phyloP scores from a whole-genome alignment of 306 rosid genomes.

The Mucuna pruriens region DNA sequence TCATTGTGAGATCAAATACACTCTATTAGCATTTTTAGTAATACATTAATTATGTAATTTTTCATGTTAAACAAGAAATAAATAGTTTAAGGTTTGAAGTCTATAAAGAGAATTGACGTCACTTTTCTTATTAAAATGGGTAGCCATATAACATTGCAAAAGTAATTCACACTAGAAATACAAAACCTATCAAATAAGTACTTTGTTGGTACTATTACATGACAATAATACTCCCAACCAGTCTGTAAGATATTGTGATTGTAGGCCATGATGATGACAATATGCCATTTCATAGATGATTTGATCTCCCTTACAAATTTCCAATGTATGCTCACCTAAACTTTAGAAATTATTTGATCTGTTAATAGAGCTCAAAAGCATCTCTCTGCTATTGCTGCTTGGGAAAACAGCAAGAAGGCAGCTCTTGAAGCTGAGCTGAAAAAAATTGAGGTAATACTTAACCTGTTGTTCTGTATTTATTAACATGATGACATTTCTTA shows the following conservation, averaged over 20 bases:
- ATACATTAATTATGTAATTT: too few relatives aligned
- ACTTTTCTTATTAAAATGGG: too few relatives aligned
- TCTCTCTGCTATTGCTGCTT: constrained; percentile 56
- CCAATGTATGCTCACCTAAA: not conserved
- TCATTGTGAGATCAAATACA: too few relatives aligned
- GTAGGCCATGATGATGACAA: not conserved
- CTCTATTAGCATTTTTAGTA: too few relatives aligned
- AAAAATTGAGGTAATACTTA: constrained; percentile 62
- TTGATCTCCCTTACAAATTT: not conserved
- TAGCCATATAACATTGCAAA: too few relatives aligned
- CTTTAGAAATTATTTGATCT: constrained; percentile 7
- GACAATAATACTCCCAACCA: too few relatives aligned
- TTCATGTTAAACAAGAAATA: too few relatives aligned
- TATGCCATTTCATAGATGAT: not conserved
- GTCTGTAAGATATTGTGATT: not conserved
- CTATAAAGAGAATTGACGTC: too few relatives aligned
- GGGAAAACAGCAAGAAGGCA: constrained; percentile 79
- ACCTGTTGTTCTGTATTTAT: not conserved
- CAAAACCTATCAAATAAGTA: too few relatives aligned
- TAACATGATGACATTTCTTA: not conserved
- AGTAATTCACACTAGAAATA: too few relatives aligned
- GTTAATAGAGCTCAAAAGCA: constrained; percentile 74
- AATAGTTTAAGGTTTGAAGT: too few relatives aligned
- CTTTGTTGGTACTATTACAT: too few relatives aligned
- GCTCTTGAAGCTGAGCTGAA: constrained; percentile 67